Evolutionary conservation across 768 basidiomycete genomes (phyloP).

Genomic region (Pleurotus platypus): DNA sequence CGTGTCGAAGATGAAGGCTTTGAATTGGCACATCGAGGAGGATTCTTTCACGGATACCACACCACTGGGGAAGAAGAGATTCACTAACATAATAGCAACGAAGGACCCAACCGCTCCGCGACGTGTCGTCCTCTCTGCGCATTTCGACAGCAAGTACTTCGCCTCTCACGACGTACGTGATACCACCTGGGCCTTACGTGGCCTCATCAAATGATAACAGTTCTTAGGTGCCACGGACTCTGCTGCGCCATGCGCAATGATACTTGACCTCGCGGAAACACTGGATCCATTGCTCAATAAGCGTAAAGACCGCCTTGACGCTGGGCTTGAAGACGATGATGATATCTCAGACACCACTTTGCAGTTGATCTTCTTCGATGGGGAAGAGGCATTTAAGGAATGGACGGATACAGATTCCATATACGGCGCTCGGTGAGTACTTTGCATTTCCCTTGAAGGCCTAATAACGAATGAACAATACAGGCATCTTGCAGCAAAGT

Average conservation of each 20-base stretch:
- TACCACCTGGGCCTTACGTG: conserved; percentile 57
- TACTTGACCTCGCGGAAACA: conserved; percentile 88
- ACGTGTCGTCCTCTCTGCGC: conserved; percentile 85
- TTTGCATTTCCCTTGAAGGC: neutral
- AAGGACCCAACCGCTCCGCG: conserved; percentile 84
- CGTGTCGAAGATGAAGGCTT: conserved; percentile 57
- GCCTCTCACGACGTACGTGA: conserved; percentile 46
- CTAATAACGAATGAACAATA: neutral
- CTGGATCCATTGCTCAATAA: conserved; percentile 69
- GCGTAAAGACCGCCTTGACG: conserved; percentile 50
- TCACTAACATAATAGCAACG: conserved; percentile 92
- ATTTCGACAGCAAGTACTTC: conserved; percentile 92
- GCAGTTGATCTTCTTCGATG: conserved; percentile 94
- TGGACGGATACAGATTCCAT: conserved; percentile 92
- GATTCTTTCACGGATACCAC: conserved; percentile 79
- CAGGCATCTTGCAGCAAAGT: conserved; percentile 87
- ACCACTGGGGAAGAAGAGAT: conserved; percentile 74
- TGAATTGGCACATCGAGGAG: conserved; percentile 87
- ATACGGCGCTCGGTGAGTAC: conserved; percentile 86
- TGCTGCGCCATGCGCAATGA: conserved; percentile 90
- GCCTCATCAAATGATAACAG: conserved; percentile 32
- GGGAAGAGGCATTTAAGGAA: conserved; percentile 90
- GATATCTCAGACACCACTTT: conserved; percentile 81
- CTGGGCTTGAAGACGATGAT: conserved; percentile 63
- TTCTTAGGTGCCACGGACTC: conserved; percentile 98